Base-by-base conservation (phyloP, 176 grass and related monocot genomes). In the Phragmites australis region DNA sequence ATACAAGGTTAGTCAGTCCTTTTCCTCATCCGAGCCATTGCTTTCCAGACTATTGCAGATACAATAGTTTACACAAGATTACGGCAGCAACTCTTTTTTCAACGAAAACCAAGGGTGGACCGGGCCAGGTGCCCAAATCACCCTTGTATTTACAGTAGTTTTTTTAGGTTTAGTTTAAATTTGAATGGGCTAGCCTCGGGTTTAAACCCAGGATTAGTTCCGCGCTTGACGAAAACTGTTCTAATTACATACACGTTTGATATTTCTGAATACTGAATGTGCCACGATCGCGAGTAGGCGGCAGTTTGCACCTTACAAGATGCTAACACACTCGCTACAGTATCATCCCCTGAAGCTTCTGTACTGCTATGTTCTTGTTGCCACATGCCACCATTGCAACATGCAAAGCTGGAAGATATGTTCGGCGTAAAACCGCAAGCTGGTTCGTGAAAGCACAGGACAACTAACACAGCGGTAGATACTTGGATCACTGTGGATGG, bases 251-350 rank as follows among this genome's bases (percentile, higher is more conserved):
- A 32, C 10, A 30, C 8, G 50, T 21, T 43, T 61, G 44, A 42
- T 23, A 31, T 81, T 22, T 60, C 70, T 76, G 22, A 69, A 76
- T 76, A 3, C 53, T 61, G 43, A 21, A 72, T 25, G 3, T n/a
- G 30, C 1, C 17, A 6, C 10, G 29, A n/a, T n/a, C n/a, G n/a
- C n/a, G n/a, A n/a, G n/a, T n/a, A n/a, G n/a, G n/a, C n/a, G n/a
- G n/a, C n/a, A n/a, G n/a, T n/a, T n/a, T 58, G 48, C 22, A 45
- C 58, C 22, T 57, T 66, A 31, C 19, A 39, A 41, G 57, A 73
- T 70, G 23, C 26, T 79, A 27, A 43, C 3, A 8, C 34, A 83
- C 34, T 5, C 62, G 58, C 46, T 29, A 8, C 5, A 41, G 14
- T 18, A 3, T 59, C 34, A 9, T 42, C 70, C 34, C 48, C 30